Conservation (phyloP, 805 yeast species). For the Spathaspora hagerdaliae region DNA sequence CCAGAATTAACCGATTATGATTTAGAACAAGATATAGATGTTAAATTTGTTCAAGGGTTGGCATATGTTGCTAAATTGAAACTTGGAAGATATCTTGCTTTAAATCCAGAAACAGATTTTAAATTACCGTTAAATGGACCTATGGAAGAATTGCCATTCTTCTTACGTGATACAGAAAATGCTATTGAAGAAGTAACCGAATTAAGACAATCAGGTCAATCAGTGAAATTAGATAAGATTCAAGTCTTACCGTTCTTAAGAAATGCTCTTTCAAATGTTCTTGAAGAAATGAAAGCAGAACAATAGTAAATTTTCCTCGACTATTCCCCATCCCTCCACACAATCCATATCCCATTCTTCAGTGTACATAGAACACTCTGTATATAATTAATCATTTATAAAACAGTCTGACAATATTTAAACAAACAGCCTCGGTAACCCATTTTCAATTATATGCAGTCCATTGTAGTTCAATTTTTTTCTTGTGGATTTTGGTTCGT, state of each 20-base stretch:
- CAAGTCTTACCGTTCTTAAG: slow-evolving; percentile 37
- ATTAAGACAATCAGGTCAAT: slow-evolving; percentile 41
- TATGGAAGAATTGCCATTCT: slow-evolving; percentile 40
- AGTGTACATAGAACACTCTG: background rate
- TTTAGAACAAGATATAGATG: slow-evolving; percentile 50
- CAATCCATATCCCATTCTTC: background rate
- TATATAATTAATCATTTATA: background rate
- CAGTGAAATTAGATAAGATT: slow-evolving; percentile 30
- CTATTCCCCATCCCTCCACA: too few species aligned
- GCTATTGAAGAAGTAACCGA: slow-evolving; percentile 46
- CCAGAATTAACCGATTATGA: slow-evolving; percentile 57
- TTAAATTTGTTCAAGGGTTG: slow-evolving; percentile 58
- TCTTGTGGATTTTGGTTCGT: too few species aligned
- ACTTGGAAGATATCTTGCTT: slow-evolving; percentile 34
- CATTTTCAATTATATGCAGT: too few species aligned
- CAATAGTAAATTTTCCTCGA: background rate
- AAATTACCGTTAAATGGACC: slow-evolving; percentile 34
- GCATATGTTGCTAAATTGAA: slow-evolving; percentile 67
- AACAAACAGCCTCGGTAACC: too few species aligned
- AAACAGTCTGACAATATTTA: background rate
- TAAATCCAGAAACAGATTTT: slow-evolving; percentile 16
- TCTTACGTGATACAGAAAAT: slow-evolving; percentile 26
- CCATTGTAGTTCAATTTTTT: too few species aligned
- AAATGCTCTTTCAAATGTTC: slow-evolving; percentile 19
- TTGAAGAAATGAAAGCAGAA: background rate